Percentiles rank a stretch among this genome's conserved stretches.
Conservation (phyloP, 139 green algal genomes). For the Chlamydomonas sp. region DNA sequence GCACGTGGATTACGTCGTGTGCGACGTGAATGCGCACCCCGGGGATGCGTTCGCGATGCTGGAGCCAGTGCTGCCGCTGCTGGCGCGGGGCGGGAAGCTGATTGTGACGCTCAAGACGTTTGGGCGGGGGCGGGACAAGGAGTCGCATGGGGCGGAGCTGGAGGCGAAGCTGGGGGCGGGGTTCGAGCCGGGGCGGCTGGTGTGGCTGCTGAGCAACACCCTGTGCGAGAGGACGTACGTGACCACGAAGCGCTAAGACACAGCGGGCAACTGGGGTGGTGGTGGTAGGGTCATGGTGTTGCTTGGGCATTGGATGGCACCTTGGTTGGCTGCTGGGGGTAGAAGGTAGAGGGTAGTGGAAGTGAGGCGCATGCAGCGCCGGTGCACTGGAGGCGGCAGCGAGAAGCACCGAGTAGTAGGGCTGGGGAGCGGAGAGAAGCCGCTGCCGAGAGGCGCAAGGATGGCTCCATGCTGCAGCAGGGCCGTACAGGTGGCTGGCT, state of each 20-base stretch:
- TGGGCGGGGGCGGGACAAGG: slow-evolving; percentile 12
- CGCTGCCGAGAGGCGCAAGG: no score
- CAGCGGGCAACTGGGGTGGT: no score
- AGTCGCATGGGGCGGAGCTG: slow-evolving; percentile 15
- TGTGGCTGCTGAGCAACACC: slow-evolving; percentile 61
- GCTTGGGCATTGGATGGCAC: no score
- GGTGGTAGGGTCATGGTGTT: no score
- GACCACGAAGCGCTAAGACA: not conserved
- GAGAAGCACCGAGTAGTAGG: no score
- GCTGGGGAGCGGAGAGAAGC: no score
- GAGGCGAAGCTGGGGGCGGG: not conserved
- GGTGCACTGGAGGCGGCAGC: no score
- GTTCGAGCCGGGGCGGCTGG: slow-evolving; percentile 31
- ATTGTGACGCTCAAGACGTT: slow-evolving; percentile 60
- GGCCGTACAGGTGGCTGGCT: no score
- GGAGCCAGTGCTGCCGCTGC: slow-evolving; percentile 45
- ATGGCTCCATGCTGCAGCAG: no score
- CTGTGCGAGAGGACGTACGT: slow-evolving; percentile 53
- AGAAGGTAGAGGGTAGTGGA: no score
- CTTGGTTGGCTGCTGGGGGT: no score
- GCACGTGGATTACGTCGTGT: slow-evolving; percentile 38
- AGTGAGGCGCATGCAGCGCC: no score
- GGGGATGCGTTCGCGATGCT: slow-evolving; percentile 5
- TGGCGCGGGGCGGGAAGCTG: slow-evolving; percentile 47
- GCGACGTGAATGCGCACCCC: slow-evolving; percentile 53